Evolutionary conservation across 345 rosid species (phyloP).

Genomic region (Corchorus capsularis): DNA sequence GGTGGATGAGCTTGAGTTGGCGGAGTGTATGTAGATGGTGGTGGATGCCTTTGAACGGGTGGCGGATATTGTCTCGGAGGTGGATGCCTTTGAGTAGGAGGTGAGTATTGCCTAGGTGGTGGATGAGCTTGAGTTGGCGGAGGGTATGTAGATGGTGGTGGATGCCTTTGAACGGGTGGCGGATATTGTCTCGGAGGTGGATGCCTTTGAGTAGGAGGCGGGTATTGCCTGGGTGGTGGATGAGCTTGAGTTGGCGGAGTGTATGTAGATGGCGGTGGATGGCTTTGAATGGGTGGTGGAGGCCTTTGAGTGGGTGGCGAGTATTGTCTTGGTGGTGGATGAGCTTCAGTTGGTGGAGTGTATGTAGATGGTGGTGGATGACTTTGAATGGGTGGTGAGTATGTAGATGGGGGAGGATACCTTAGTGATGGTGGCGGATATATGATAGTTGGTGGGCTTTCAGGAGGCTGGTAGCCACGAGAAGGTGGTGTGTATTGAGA

Average conservation of each 20-base stretch:
- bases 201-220: conserved; percentile 8
- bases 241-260: conserved; percentile 8
- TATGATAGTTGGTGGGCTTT: neutral
- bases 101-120: conserved; percentile 23
- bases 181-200: conserved; percentile 28
- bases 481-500: conserved; percentile 8
- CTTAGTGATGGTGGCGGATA: conserved; percentile 20
- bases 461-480: neutral
- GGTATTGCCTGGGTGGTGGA: conserved; percentile 27
- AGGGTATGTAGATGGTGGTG: neutral
- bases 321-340: conserved; percentile 18
- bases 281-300: conserved; percentile 16
- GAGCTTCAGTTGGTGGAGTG: neutral
- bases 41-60: neutral
- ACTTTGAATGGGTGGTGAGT: neutral
- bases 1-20: too few relatives aligned
- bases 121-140: neutral
- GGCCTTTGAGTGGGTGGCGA: too few relatives aligned
- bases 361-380: conserved; percentile 19
- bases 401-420: neutral
- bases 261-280: conserved; percentile 10
- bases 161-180: neutral
- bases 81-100: conserved; percentile 24
- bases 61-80: conserved; percentile 1
- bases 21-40: neutral